Percentiles rank a stretch among this genome's conserved stretches.
These are phyloP conservation scores for Fusarium chaquense DNA, from an alignment of 2,329 filamentous ascomycete genomes.

Conservation along the genomic window DNA sequence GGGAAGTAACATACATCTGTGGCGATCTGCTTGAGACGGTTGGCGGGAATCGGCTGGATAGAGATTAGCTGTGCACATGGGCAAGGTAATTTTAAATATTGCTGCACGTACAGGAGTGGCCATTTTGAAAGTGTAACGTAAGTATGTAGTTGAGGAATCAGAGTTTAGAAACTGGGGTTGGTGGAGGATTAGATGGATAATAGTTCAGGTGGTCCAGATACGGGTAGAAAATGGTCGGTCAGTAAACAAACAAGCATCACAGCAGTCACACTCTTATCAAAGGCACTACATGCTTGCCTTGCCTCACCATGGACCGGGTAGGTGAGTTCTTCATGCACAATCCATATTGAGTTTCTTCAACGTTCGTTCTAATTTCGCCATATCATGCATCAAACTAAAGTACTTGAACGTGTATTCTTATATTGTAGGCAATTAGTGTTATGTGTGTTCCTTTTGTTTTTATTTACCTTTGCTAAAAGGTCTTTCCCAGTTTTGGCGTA, in stretches of 20 bases:
- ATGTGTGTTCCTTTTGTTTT: slow-evolving; percentile 28
- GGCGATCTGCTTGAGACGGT: slow-evolving; percentile 86
- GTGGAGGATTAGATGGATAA: slow-evolving; percentile 21
- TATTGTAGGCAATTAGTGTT: slow-evolving; percentile 14
- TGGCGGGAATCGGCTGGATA: slow-evolving; percentile 77
- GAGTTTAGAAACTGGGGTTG: slow-evolving; percentile 41
- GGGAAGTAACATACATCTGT: slow-evolving; percentile 72
- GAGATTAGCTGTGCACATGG: slow-evolving; percentile 36
- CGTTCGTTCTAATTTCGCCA: slow-evolving; percentile 26
- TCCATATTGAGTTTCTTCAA: slow-evolving; percentile 29
- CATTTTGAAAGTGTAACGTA: slow-evolving; percentile 49
- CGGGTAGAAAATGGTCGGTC: slow-evolving; percentile 44
- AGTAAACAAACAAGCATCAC: slow-evolving; percentile 47
- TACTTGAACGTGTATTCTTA: slow-evolving; percentile 14
- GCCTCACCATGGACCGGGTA: neutral
- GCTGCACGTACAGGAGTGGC: slow-evolving; percentile 53
- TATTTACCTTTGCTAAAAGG: slow-evolving; percentile 40
- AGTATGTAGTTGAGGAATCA: slow-evolving; percentile 35
- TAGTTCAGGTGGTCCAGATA: neutral
- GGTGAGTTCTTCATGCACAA: slow-evolving; percentile 28
- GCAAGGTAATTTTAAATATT: neutral
- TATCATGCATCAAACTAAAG: slow-evolving; percentile 14
- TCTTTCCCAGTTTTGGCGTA: slow-evolving; percentile 47
- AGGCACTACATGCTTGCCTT: slow-evolving; percentile 29
- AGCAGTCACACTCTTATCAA: slow-evolving; percentile 45